Conservation (phyloP, 495 filamentous ascomycete genomes). For the Trypethelium eluteriae region DNA sequence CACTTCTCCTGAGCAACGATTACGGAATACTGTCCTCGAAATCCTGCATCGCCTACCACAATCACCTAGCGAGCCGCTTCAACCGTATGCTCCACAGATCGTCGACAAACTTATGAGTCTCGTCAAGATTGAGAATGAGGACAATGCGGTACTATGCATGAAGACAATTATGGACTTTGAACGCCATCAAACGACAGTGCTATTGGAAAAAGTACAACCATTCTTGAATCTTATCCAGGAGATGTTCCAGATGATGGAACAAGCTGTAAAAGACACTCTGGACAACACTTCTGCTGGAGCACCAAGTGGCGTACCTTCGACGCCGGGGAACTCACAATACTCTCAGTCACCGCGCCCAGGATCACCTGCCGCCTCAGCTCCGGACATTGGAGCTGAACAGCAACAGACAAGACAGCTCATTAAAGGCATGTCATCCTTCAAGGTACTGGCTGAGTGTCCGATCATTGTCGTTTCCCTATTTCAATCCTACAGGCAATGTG, state of each 20-base stretch:
- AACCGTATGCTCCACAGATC: conserved; percentile 76
- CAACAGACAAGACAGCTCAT: conserved; percentile 71
- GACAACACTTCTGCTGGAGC: conserved; percentile 58
- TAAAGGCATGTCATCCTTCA: conserved; percentile 97
- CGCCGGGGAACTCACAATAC: conserved; percentile 65
- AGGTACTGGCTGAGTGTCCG: conserved; percentile 92
- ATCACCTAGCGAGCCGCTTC: conserved; percentile 58
- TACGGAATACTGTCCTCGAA: conserved; percentile 86
- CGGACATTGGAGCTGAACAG: conserved; percentile 68
- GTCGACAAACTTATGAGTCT: conserved; percentile 84
- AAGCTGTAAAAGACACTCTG: conserved; percentile 86
- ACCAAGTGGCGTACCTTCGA: conserved; percentile 55
- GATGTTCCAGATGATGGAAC: conserved; percentile 89
- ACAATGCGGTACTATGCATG: conserved; percentile 95
- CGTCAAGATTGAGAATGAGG: conserved; percentile 88
- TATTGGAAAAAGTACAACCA: conserved; percentile 70
- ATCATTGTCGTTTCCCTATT: conserved; percentile 99
- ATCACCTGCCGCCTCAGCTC: conserved; percentile 69
- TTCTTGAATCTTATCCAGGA: conserved; percentile 90
- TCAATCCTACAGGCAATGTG: conserved; percentile 75
- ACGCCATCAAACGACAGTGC: conserved; percentile 79
- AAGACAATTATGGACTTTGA: conserved; percentile 96
- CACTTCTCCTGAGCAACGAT: conserved; percentile 75
- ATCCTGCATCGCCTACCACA: conserved; percentile 87
- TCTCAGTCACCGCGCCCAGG: conserved; percentile 82